Base-by-base conservation (phyloP, 176 grass and related monocot species). In the Avena eriantha region DNA sequence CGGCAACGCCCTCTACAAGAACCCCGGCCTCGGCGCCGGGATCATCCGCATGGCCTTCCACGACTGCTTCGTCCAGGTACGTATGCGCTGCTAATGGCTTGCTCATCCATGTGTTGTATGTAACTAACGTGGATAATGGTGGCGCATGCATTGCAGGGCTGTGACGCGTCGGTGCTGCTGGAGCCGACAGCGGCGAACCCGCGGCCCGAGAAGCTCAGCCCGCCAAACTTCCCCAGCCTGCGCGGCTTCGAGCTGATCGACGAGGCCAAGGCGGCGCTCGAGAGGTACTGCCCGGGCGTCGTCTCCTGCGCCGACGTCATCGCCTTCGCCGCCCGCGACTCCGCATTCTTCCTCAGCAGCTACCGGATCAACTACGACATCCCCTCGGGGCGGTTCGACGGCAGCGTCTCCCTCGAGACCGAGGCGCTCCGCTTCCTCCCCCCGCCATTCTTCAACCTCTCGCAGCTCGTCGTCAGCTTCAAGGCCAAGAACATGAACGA, bases 1-100 rank as follows among this genome's bases (percentile, higher is more conserved):
- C 5, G 14, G 21, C 3, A 80, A 48, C 10, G 81, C 89, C 48
- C 5, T 85, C 31, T 1, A 3, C 0, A 0, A 4, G 18, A 50
- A 83, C 41, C 83, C 75, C 14, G 94, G 94, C 66, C 3, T 87
- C 22, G 94, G 86, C 50, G 94, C 94, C 23, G 89, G 89, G 14
- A 50, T 93, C 76, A 80, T 96, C 67, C 82, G 94, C 47, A 85
- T 96, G 91, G 54, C 68, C 29, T 96, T 96, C 85, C 94, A 96
- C 49, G 94, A 96, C 83, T 96, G 94, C 78, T 96, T 96, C 79
- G 91, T 96, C 57, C 72, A 58, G 88, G 93, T 88, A 51, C 23
- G 4, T 33, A 4, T 19, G 3, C 24, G 17, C 48, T 5, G 23
- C 24, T 17, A 29, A 29, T 47, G 46, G 45, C 22, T 50, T 74